Percentiles rank a stretch among this genome's conserved stretches.
Conservation (phyloP, 441 rosid genomes). For the Pelargonium myrrhifolium region DNA sequence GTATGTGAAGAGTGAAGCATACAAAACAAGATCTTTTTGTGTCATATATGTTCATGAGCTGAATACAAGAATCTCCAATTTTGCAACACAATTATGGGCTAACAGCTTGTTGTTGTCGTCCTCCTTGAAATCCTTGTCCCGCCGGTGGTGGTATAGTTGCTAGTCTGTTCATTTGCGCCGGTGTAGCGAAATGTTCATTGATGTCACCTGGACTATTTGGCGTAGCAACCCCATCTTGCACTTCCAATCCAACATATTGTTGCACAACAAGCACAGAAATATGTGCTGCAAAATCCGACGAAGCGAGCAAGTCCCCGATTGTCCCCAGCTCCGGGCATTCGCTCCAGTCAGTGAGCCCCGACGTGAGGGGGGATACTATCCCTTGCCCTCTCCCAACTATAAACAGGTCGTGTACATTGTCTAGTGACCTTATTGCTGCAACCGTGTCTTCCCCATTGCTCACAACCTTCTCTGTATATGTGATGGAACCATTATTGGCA, state of each 20-base stretch:
- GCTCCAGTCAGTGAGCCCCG: slow-evolving; percentile 95
- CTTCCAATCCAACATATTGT: slow-evolving; percentile 43
- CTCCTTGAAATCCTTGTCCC: too few relatives aligned
- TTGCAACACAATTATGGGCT: too few relatives aligned
- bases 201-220: too few relatives aligned
- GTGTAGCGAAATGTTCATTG: too few relatives aligned
- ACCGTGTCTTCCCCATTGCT: slow-evolving; percentile 85
- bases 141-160: too few relatives aligned
- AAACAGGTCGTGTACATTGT: slow-evolving; percentile 59
- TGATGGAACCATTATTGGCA: slow-evolving; percentile 35
- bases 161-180: too few relatives aligned
- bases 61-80: too few relatives aligned
- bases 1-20: too few relatives aligned
- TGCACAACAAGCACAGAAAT: slow-evolving; percentile 83
- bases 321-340: slow-evolving; percentile 98
- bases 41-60: too few relatives aligned
- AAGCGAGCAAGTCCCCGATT: slow-evolving; percentile 86
- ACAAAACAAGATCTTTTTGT: too few relatives aligned
- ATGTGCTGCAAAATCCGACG: slow-evolving; percentile 77
- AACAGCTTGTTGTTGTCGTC: too few relatives aligned
- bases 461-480: slow-evolving; percentile 44
- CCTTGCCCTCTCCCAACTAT: slow-evolving; percentile 93
- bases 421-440: slow-evolving; percentile 61
- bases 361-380: slow-evolving; percentile 56
- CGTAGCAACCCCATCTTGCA: slow-evolving; percentile 24